Base-by-base conservation (phyloP, 169 alveolate species). In the Amoebophrya sp. region DNA sequence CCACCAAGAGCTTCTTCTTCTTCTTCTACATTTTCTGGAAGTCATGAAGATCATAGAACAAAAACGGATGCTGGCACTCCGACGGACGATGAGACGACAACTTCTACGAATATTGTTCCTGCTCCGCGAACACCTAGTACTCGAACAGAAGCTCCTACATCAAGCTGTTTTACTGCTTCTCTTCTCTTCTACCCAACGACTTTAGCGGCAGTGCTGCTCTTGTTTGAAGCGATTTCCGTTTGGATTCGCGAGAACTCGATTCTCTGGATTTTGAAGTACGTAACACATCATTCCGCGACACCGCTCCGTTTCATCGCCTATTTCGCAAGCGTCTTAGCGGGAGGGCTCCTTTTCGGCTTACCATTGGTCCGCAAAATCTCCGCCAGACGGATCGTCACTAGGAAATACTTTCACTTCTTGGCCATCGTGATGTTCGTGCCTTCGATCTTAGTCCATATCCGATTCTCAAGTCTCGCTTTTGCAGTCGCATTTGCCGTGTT, bases 391-490 rank as follows among this genome's bases (percentile, higher is more conserved):
- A 65, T 65, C 26, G 26, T 65, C 33, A 10, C n/a, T 36, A 29
- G 83, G 39, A 65, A 65, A 36, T 65, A 65, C 33, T 65, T 65
- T 36, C 83, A 65, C 83, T 29, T 36, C 3, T 0, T 65, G 36
- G 83, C 83, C 83, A 65, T 65, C 83, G 83, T 65, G 36, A 65
- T 65, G 83, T 65, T 65, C 83, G 83, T 65, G 83, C 83, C 83
- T 36, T 65, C 83, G 36, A 18, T 65, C 33, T 26, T 65, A 0
- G 26, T 65, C 2, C 83, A 65, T 36, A 65, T 65, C 83, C 83
- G 83, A 29, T 65, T 65, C 33, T 26, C 83, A 6, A 12, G 36
- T 10, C 26, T 65, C 33, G 83, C 83, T 36, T 65, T 65, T 36
- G 83, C 83, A 29, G 83, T 65, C 83, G 83, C 83, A 29, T 65